Evolutionary conservation across 257 asterid genomes (phyloP).

Genomic region (Mentha longifolia): DNA sequence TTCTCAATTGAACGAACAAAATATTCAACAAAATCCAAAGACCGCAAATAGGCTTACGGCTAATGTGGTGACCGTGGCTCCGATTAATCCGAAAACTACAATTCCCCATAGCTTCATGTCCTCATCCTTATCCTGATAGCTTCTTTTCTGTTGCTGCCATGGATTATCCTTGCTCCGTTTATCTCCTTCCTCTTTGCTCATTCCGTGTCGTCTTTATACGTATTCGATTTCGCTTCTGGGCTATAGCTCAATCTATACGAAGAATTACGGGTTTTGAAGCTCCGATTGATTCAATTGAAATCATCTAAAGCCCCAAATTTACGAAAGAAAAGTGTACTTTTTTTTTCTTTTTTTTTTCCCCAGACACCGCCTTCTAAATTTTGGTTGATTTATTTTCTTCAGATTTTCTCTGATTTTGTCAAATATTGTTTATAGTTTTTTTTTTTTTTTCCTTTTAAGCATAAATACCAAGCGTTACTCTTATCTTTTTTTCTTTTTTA

Average conservation of each 20-base stretch:
- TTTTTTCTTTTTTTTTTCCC: constrained; percentile 4
- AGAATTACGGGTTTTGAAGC: constrained; percentile 11
- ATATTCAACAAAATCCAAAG: neutral
- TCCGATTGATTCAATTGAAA: constrained; percentile 19
- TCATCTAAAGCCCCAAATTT: constrained; percentile 7
- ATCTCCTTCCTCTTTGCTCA: constrained; percentile 56
- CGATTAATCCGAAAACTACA: constrained; percentile 70
- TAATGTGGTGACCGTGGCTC: constrained; percentile 77
- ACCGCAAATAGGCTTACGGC: constrained; percentile 55
- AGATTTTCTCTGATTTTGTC: neutral
- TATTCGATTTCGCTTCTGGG: constrained; percentile 2
- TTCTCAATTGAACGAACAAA: neutral
- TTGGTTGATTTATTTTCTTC: neutral
- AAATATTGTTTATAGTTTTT: no score
- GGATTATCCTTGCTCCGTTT: constrained; percentile 48
- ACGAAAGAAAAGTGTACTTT: neutral
- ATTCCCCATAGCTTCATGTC: constrained; percentile 65
- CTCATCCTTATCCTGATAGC: constrained; percentile 43
- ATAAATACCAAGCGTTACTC: no score
- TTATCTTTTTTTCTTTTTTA: no score
- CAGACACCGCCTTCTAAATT: constrained; percentile 32
- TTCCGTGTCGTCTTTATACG: constrained; percentile 16
- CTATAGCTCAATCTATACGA: constrained; percentile 24
- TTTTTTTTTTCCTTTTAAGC: no score
- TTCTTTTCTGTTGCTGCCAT: constrained; percentile 41